Evolutionary conservation across 2,329 filamentous ascomycete species (phyloP), one percentile per base, ranked within the genome.

Genomic region (Ophiostoma angusticollis): DNA sequence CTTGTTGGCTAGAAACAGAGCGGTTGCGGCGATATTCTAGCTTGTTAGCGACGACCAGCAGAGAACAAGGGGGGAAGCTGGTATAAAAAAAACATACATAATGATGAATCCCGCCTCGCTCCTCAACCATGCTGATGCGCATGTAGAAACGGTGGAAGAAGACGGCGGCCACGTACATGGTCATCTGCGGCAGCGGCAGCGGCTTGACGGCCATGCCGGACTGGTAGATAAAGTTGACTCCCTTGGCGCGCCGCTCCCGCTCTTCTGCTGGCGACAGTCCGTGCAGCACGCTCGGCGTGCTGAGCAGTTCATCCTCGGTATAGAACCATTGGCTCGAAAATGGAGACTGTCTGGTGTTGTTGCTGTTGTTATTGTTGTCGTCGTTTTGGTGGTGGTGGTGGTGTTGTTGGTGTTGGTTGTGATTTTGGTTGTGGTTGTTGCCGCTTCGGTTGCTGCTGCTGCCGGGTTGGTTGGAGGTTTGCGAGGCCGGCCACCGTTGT

Each of bases 91-190:
- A n/a, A 68, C 73, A 61, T 61, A 93, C 83, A 55, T 94, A 96
- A 51, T 94, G 87, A 57, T 95, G 89, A 34, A 93, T 74, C 12
- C 85, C 85, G 45, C 70, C 71, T 46, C 77, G 82, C 52, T 80
- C 74, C 50, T 79, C 72, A 35, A 81, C 78, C 72, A 93, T 79
- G 54, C 78, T 89, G 54, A 71, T 78, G 46, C 86, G 79, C 85
- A 96, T 95, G 56, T 86, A 87, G 58, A 94, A 96, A 23, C 91
- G 77, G 58, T 98, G 89, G 58, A 98, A 87, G 64, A 93, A 96
- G 31, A 94, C 81, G 14, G 84, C 82, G 1, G 91, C 91, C 0
- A 93, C 93, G 60, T 83, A 87, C 30, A 98, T 68, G 0, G 91
- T 96, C 40, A 91, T 76, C 58, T 95, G 87, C 11, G 89, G 89